A percentile compares a stretch with the other conserved stretches of the same genome.
phyloP scores from a whole-genome alignment of 2,329 filamentous ascomycete genomes.

The Ascochyta rabiei region DNA sequence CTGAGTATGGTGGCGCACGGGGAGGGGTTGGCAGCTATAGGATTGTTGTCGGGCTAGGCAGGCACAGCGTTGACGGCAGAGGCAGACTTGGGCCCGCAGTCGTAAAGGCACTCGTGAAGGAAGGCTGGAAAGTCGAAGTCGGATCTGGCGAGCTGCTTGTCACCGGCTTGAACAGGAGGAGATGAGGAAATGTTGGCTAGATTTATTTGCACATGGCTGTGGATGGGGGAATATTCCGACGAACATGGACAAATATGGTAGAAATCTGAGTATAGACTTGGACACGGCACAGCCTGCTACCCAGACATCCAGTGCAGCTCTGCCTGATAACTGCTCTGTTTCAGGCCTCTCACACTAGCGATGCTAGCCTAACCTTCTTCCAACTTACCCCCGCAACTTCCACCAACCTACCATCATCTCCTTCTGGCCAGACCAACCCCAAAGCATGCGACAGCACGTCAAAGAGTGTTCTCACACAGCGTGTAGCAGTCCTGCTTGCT shows the following conservation, averaged over 20 bases:
- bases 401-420: background rate
- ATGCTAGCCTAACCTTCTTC: conserved; percentile 16
- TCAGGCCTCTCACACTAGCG: conserved; percentile 12
- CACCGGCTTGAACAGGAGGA: conserved; percentile 59
- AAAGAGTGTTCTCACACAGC: conserved; percentile 5
- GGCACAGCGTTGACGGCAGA: conserved; percentile 77
- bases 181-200: background rate
- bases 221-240: conserved; percentile 3
- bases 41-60: conserved; percentile 81
- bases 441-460: conserved; percentile 3
- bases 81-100: conserved; percentile 81
- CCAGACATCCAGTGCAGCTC: background rate
- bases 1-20: conserved; percentile 48
- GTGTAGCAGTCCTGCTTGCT: conserved; percentile 17
- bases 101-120: conserved; percentile 72
- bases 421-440: conserved; percentile 1
- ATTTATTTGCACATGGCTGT: background rate
- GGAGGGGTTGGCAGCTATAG: conserved; percentile 63
- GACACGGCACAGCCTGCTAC: background rate
- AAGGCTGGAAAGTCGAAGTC: conserved; percentile 83
- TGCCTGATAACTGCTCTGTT: conserved; percentile 8
- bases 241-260: background rate
- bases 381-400: background rate
- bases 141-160: conserved; percentile 74
- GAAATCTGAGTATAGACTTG: background rate